Percentiles rank a stretch among this genome's conserved stretches.
phyloP scores from a whole-genome alignment of 2,329 filamentous ascomycete genomes.

The Cladophialophora immunda region DNA sequence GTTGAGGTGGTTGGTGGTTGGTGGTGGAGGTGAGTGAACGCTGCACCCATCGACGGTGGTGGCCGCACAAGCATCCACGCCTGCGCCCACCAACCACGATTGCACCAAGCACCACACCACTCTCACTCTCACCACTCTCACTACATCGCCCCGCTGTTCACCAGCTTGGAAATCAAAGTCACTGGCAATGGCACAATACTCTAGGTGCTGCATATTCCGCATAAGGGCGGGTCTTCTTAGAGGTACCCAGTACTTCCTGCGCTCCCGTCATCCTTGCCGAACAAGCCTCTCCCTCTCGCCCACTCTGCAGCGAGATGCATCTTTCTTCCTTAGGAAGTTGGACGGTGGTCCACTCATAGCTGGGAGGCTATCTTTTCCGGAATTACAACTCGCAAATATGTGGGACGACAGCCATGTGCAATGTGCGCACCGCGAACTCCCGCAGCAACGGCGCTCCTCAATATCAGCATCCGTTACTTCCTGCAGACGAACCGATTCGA shows the following conservation, averaged over 20 bases:
- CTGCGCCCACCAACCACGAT: not conserved
- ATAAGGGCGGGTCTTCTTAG: not conserved
- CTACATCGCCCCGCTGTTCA: not conserved
- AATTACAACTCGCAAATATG: not conserved
- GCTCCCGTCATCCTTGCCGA: not conserved
- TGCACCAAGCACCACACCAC: not conserved
- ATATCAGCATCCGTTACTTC: no score
- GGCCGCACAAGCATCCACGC: not conserved
- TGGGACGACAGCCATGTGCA: not conserved
- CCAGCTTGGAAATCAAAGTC: not conserved
- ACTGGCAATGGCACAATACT: not conserved
- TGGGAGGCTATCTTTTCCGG: not conserved
- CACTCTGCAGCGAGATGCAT: not conserved
- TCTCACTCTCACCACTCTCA: not conserved
- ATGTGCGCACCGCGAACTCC: not conserved
- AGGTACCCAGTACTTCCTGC: not conserved
- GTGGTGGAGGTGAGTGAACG: not conserved
- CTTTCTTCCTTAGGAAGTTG: not conserved
- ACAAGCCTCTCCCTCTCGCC: not conserved
- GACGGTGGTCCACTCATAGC: not conserved
- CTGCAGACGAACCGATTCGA: not conserved
- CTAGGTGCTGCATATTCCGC: not conserved
- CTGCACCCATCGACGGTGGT: not conserved
- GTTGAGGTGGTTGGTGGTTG: conserved; percentile 2
- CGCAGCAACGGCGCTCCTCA: not conserved